A percentile compares a stretch with the other conserved stretches of the same genome.
Conservation (phyloP, 805 yeast species). For the Kregervanrija fluxuum region DNA sequence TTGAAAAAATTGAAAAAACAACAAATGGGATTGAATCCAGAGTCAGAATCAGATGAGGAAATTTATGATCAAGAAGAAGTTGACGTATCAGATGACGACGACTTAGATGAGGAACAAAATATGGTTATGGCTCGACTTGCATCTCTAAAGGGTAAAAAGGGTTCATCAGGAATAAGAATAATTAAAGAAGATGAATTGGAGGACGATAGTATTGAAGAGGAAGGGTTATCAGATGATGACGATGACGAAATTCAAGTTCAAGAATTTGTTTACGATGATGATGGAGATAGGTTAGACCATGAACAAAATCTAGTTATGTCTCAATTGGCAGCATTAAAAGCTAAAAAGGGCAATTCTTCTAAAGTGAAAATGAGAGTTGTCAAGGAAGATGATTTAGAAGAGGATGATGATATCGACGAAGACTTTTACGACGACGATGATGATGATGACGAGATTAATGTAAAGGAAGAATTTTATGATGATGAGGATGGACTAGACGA, state of each 20-base stretch:
- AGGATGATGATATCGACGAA: slow-evolving; percentile 12
- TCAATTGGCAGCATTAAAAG: slow-evolving; percentile 35
- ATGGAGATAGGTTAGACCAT: slow-evolving; percentile 4
- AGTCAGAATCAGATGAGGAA: slow-evolving; percentile 22
- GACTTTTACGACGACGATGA: slow-evolving; percentile 8
- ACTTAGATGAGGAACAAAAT: slow-evolving; percentile 5
- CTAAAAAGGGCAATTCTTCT: slow-evolving; percentile 15
- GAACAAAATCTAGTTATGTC: slow-evolving; percentile 28
- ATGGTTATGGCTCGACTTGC: slow-evolving; percentile 10
- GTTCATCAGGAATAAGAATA: slow-evolving; percentile 13
- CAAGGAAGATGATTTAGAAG: slow-evolving; percentile 14
- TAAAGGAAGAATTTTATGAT: slow-evolving; percentile 14
- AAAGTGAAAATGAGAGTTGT: slow-evolving; percentile 9
- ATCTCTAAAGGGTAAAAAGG: slow-evolving; percentile 6
- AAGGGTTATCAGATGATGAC: slow-evolving; percentile 4
- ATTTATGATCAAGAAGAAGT: not conserved
- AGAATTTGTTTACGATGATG: not conserved
- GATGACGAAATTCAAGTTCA: slow-evolving; percentile 14
- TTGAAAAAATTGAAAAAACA: slow-evolving; percentile 12
- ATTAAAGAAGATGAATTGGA: slow-evolving; percentile 18
- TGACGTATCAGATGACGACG: slow-evolving; percentile 4
- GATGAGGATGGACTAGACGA: slow-evolving; percentile 7
- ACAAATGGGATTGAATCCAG: slow-evolving; percentile 12
- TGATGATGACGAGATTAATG: not conserved
- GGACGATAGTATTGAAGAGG: slow-evolving; percentile 14